Conservation (phyloP, 768 basidiomycete genomes). For the Obba rivulosa region DNA sequence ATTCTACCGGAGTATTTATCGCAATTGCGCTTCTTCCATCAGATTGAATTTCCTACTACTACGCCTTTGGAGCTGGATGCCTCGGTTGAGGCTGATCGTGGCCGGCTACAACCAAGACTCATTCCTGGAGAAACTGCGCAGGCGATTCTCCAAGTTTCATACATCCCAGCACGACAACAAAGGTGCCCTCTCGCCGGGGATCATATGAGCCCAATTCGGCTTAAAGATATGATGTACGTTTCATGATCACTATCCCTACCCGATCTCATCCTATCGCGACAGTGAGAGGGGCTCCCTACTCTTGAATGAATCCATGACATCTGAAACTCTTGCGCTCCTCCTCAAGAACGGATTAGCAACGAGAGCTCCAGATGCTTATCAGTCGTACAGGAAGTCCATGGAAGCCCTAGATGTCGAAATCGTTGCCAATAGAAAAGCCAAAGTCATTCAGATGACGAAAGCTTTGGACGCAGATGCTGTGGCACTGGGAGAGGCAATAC, state of each 20-base stretch:
- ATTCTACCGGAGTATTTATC: too few relatives aligned
- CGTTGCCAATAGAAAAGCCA: neutral
- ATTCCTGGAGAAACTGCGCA: slow-evolving; percentile 14
- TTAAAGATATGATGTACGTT: too few relatives aligned
- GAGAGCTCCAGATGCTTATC: neutral
- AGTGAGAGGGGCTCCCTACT: slow-evolving; percentile 1
- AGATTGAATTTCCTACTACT: neutral
- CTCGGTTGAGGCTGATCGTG: neutral
- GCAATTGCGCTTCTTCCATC: too few relatives aligned
- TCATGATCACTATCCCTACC: too few relatives aligned
- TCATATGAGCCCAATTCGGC: too few relatives aligned
- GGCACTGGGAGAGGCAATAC: too few relatives aligned
- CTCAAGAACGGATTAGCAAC: slow-evolving; percentile 4
- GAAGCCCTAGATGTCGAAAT: neutral
- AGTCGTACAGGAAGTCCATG: neutral
- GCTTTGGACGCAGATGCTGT: too few relatives aligned
- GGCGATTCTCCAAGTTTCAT: slow-evolving; percentile 9
- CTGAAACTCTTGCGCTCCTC: slow-evolving; percentile 3
- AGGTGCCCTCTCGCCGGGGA: too few relatives aligned
- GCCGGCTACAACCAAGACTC: neutral
- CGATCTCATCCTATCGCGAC: neutral
- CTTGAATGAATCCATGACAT: neutral
- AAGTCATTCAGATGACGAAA: neutral
- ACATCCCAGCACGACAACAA: neutral
- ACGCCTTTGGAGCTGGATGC: neutral